These are phyloP conservation scores for Phallus indusiatus DNA, from an alignment of 768 basidiomycete species.

Conservation along the genomic window DNA sequence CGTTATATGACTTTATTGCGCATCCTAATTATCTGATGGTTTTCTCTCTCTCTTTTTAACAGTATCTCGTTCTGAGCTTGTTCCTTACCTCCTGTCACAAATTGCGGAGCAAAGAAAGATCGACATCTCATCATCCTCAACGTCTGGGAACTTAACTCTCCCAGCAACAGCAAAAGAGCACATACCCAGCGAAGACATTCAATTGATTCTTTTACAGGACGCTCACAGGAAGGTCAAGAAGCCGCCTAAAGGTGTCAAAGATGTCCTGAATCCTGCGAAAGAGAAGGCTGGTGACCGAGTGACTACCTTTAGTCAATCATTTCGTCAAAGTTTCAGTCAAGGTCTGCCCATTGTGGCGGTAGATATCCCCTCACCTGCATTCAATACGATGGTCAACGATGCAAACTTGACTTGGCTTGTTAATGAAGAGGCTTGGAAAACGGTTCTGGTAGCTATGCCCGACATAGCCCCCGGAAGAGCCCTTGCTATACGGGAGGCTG, in stretches of 20 bases:
- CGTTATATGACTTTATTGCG: neutral
- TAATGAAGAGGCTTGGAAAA: constrained; percentile 70
- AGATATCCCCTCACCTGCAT: constrained; percentile 51
- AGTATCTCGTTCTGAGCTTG: constrained; percentile 60
- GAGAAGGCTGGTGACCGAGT: constrained; percentile 7
- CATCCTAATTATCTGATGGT: neutral
- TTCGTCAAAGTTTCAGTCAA: constrained; percentile 49
- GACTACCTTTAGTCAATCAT: constrained; percentile 29
- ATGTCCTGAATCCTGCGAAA: constrained; percentile 4
- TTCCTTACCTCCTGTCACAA: constrained; percentile 65
- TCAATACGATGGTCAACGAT: constrained; percentile 44
- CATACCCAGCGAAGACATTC: constrained; percentile 35
- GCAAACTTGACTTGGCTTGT: constrained; percentile 53
- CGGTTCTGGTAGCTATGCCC: constrained; percentile 45
- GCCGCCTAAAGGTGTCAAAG: constrained; percentile 23
- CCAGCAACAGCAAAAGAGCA: constrained; percentile 28
- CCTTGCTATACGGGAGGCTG: constrained; percentile 56
- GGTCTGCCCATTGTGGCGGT: constrained; percentile 58
- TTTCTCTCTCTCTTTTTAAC: constrained; percentile 6
- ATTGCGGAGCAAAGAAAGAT: constrained; percentile 73
- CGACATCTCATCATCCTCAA: constrained; percentile 55
- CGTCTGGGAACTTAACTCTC: constrained; percentile 31
- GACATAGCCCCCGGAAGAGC: constrained; percentile 53
- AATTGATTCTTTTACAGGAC: constrained; percentile 59
- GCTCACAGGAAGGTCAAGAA: constrained; percentile 61